These are phyloP conservation scores for Ascocoryne sarcoides DNA, from an alignment of 2,329 filamentous ascomycete species.

Conservation along the genomic window DNA sequence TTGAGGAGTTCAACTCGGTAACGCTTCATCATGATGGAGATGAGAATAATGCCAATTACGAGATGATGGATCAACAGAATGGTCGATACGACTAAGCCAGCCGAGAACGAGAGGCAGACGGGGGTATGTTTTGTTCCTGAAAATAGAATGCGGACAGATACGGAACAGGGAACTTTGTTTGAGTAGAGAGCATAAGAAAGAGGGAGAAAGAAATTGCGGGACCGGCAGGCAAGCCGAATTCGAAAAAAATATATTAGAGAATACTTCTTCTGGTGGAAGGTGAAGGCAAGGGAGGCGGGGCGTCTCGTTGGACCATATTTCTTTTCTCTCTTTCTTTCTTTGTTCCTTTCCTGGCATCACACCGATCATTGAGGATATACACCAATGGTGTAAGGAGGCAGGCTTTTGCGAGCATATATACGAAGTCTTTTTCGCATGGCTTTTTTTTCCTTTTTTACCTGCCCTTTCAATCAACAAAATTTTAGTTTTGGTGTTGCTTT, in stretches of 20 bases:
- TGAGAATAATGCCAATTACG: conserved; percentile 10
- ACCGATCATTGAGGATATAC: no score
- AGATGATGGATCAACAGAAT: conserved; percentile 25
- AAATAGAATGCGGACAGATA: conserved; percentile 1
- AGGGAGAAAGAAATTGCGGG: background rate
- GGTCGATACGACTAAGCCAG: conserved; percentile 21
- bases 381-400: no score
- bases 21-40: conserved; percentile 95
- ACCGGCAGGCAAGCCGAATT: no score
- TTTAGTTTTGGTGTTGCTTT: no score
- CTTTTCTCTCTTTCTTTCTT: background rate
- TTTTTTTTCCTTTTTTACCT: no score
- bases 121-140: background rate
- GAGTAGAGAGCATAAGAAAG: conserved; percentile 7
- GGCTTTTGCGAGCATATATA: no score
- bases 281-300: no score
- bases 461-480: no score
- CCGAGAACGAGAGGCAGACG: background rate
- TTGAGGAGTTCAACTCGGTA: conserved; percentile 97
- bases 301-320: background rate
- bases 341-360: conserved; percentile 1
- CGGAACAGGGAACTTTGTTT: conserved; percentile 5
- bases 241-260: no score
- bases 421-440: no score
- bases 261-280: no score